Evolutionary conservation across 345 rosid genomes (phyloP), one percentile per base, ranked within the genome.

Genomic region (Salix koriyanagi): DNA sequence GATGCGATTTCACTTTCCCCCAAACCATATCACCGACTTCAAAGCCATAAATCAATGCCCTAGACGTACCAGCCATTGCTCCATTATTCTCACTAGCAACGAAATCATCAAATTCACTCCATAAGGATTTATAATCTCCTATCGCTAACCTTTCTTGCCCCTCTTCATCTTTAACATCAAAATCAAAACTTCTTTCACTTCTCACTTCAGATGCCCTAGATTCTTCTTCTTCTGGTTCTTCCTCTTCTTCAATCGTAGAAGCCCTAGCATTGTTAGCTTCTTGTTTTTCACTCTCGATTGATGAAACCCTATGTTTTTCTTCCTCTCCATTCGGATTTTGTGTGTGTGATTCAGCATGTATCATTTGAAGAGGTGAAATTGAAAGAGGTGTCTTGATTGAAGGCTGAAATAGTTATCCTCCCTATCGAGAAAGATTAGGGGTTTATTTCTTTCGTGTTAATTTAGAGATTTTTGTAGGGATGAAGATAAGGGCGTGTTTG

Each of bases 1-100:
- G 99, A 79, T 96, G 99, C 26, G 99, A 96, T 86, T 96, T 96
- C 68, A 96, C 99, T 76, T 94, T 94, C 25, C 97, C 99, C 99
- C 99, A 96, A 50, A 96, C 97, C 98, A 96, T 85, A 86, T 94
- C 99, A 48, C 99, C 98, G 32, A 96, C 90, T 76, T 92, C 88
- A 80, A 94, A 89, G 2, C 97, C 98, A 78, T 86, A 91, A 75
- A 89, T 92, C 85, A 85, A 78, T 1, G 97, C 94, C 85, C 95
- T 90, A 1, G 92, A 88, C 2, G 89, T 87, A 42, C 92, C 94
- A 7, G 77, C 87, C 77, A 83, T 73, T 23, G 79, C 81, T 30
- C 74, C 85, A 76, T 75, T 75, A 84, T 87, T 90, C 86, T 92
- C 97, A 76, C 89, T 96, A 6, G 98, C 97, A 32, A 94, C 92